These are phyloP conservation scores for Myotisia sp. DNA, from an alignment of 2,329 filamentous ascomycete species.

Conservation along the genomic window DNA sequence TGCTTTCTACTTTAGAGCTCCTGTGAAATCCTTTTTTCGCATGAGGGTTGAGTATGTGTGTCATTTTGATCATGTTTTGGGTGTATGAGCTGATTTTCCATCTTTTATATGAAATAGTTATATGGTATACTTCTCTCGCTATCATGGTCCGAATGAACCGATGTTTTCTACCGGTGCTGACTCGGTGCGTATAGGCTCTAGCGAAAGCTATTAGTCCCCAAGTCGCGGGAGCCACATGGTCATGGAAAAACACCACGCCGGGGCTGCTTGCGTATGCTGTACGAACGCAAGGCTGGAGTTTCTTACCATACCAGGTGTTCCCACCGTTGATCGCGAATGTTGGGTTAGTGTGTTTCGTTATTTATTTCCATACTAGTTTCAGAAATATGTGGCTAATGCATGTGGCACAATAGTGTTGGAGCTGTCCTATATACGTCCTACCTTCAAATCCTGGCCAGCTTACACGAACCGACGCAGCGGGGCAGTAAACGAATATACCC, in stretches of 20 bases:
- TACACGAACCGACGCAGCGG: slow-evolving; percentile 45
- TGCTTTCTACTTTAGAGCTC: slow-evolving; percentile 82
- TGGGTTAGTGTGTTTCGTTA: slow-evolving; percentile 25
- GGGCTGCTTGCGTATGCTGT: slow-evolving; percentile 48
- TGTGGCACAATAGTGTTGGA: slow-evolving; percentile 34
- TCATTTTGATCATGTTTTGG: too few relatives aligned
- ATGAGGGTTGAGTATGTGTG: slow-evolving; percentile 67
- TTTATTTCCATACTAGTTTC: background rate
- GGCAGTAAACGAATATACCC: slow-evolving; percentile 46
- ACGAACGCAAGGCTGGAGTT: slow-evolving; percentile 47
- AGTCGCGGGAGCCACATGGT: slow-evolving; percentile 35
- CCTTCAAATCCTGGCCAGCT: slow-evolving; percentile 42
- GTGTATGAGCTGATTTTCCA: too few relatives aligned
- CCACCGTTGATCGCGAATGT: slow-evolving; percentile 51
- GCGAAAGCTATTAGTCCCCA: slow-evolving; percentile 49
- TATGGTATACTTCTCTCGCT: slow-evolving; percentile 30
- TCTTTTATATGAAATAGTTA: slow-evolving; percentile 29
- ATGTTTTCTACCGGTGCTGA: slow-evolving; percentile 6
- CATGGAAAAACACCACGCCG: slow-evolving; percentile 46
- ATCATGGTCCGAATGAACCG: background rate
- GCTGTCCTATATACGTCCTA: slow-evolving; percentile 51
- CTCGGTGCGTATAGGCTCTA: slow-evolving; percentile 36
- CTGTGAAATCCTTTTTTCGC: slow-evolving; percentile 83
- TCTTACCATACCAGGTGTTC: slow-evolving; percentile 50
- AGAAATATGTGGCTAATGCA: slow-evolving; percentile 3